phyloP scores from a whole-genome alignment of 805 yeast genomes.

The Tetrapisispora pingtungensis region DNA sequence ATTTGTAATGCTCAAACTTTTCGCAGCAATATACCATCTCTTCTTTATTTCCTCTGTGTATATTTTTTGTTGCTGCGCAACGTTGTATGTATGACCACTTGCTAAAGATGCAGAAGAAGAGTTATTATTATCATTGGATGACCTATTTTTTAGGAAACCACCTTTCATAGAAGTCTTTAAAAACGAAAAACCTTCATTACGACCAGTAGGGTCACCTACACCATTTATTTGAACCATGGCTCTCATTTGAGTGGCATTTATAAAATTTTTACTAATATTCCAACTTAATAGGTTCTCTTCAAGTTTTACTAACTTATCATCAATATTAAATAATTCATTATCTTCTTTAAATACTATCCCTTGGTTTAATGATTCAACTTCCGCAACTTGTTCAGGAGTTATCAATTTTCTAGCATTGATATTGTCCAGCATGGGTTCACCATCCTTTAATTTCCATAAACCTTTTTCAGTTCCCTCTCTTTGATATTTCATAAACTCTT shows the following conservation, averaged over 20 bases:
- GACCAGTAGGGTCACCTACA: slow-evolving; percentile 89
- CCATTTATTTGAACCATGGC: slow-evolving; percentile 94
- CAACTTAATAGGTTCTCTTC: slow-evolving; percentile 89
- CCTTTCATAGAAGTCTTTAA: slow-evolving; percentile 91
- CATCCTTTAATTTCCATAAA: slow-evolving; percentile 76
- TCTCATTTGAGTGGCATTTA: slow-evolving; percentile 90
- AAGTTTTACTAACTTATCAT: slow-evolving; percentile 45
- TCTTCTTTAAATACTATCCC: slow-evolving; percentile 89
- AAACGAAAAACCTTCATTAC: slow-evolving; percentile 82
- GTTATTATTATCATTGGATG: slow-evolving; percentile 5
- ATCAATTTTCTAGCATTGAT: slow-evolving; percentile 75
- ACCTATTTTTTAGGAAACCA: slow-evolving; percentile 48
- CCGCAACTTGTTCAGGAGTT: slow-evolving; percentile 80
- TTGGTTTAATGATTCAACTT: slow-evolving; percentile 84
- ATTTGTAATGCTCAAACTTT: slow-evolving; percentile 39
- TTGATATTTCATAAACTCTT: slow-evolving; percentile 97
- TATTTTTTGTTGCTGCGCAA: slow-evolving; percentile 77
- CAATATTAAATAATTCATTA: slow-evolving; percentile 44
- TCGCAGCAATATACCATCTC: slow-evolving; percentile 82
- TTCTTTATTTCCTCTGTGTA: slow-evolving; percentile 83
- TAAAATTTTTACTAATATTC: slow-evolving; percentile 86
- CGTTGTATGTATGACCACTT: slow-evolving; percentile 63
- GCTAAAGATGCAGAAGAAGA: slow-evolving; percentile 1
- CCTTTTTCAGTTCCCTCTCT: slow-evolving; percentile 92
- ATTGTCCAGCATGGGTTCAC: slow-evolving; percentile 58